Conservation (phyloP, 192 early-diverging fungal species). For the Entophlyctis luteolus region DNA sequence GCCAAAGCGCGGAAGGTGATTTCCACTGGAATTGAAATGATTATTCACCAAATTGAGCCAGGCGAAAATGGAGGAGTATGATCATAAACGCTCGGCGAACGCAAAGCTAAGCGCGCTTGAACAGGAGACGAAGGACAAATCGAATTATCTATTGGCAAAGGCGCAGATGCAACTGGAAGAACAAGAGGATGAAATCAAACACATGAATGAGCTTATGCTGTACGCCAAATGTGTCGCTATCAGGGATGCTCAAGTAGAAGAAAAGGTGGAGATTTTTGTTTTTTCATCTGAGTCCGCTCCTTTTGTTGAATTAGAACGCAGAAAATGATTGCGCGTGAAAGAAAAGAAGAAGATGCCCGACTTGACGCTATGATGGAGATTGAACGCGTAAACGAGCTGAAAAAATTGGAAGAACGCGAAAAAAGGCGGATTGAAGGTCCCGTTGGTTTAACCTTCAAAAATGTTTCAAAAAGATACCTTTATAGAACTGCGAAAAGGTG, state of each 20-base stretch:
- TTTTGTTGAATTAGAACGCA: not conserved
- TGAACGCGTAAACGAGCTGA: slow-evolving; percentile 48
- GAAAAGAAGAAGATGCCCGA: slow-evolving; percentile 49
- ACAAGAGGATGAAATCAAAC: slow-evolving; percentile 66
- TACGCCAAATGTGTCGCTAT: slow-evolving; percentile 65
- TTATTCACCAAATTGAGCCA: slow-evolving; percentile 5
- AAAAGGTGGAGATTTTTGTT: slow-evolving; percentile 43
- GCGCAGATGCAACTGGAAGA: slow-evolving; percentile 61
- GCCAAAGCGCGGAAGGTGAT: slow-evolving; percentile 44
- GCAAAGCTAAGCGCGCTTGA: slow-evolving; percentile 49
- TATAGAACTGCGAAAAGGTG: slow-evolving; percentile 48
- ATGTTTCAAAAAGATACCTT: not conserved
- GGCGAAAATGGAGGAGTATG: slow-evolving; percentile 51
- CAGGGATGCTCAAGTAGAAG: slow-evolving; percentile 55
- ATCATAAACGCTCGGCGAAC: slow-evolving; percentile 43
- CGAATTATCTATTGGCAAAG: slow-evolving; percentile 55
- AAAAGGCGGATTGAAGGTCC: slow-evolving; percentile 42
- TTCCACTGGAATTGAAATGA: not conserved
- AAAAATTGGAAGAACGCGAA: slow-evolving; percentile 51
- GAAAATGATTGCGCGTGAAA: slow-evolving; percentile 49
- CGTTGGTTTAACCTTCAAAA: not conserved
- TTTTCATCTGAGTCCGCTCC: too few relatives aligned
- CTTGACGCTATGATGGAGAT: slow-evolving; percentile 58
- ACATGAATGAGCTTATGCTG: slow-evolving; percentile 62
- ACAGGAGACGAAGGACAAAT: slow-evolving; percentile 51